phyloP scores from a whole-genome alignment of 2,329 filamentous ascomycete genomes.

The Dothiorella sarmentorum region DNA sequence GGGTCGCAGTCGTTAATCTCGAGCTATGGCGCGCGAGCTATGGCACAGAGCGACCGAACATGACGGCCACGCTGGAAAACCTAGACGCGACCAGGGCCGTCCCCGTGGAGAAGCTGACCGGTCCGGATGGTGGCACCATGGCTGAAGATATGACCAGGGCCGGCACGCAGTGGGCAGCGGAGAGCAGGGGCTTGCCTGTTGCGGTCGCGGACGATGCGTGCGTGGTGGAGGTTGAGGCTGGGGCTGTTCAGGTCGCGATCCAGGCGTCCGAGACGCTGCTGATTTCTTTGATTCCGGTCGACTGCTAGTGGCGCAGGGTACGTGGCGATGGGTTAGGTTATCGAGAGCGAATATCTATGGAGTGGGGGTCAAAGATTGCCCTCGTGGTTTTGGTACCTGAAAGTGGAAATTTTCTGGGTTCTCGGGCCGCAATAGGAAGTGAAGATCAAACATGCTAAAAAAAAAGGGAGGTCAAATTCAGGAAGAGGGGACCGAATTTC shows the following conservation, averaged over 20 bases:
- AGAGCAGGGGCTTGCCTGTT: constrained; percentile 8
- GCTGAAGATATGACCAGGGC: constrained; percentile 2
- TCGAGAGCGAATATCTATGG: no score
- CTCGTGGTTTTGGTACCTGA: no score
- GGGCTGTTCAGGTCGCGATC: not conserved
- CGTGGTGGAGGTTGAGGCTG: not conserved
- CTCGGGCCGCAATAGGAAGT: no score
- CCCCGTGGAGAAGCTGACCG: not conserved
- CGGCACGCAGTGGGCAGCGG: constrained; percentile 4
- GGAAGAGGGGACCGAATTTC: no score
- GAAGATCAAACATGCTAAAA: no score
- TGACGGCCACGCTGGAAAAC: not conserved
- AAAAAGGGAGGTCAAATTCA: no score
- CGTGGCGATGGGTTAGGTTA: no score
- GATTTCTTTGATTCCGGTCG: not conserved
- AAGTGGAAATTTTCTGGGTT: no score
- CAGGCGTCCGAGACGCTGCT: constrained; percentile 13
- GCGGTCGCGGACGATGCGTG: not conserved
- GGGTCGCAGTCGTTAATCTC: constrained; percentile 3
- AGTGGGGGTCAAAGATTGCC: no score
- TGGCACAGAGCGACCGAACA: not conserved
- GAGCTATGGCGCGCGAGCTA: not conserved
- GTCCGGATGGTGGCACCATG: not conserved
- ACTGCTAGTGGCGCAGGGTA: no score
- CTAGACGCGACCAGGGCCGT: not conserved